These are phyloP conservation scores for Suillus discolor DNA, from an alignment of 768 basidiomycete species.

Conservation along the genomic window DNA sequence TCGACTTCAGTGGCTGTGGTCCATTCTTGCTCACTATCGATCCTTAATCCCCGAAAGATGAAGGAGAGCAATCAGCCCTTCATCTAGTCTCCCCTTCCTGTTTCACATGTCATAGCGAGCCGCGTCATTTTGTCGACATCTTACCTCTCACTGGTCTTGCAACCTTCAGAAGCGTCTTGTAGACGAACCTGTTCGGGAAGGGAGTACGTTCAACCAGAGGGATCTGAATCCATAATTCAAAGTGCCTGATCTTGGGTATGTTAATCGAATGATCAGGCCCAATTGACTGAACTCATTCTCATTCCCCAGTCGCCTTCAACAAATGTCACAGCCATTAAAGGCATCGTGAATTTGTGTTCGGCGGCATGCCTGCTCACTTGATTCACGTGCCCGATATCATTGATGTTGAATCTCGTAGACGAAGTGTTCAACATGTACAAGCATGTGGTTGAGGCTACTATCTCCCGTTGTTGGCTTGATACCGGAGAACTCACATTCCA, in stretches of 20 bases:
- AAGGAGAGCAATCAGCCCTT: not conserved
- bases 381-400: slow-evolving; percentile 19
- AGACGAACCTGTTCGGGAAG: not conserved
- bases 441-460: not conserved
- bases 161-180: not conserved
- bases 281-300: not conserved
- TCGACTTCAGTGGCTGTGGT: not conserved
- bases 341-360: slow-evolving; percentile 11
- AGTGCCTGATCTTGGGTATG: not conserved
- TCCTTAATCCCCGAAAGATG: not conserved
- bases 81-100: not conserved
- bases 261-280: not conserved
- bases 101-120: not conserved
- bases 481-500: too few relatives aligned
- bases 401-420: slow-evolving; percentile 12
- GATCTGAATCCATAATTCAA: not conserved
- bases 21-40: not conserved
- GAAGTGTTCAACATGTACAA: slow-evolving; percentile 8
- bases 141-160: not conserved
- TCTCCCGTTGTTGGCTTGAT: too few relatives aligned
- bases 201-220: not conserved
- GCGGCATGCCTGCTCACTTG: slow-evolving; percentile 22
- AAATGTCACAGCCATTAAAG: not conserved
- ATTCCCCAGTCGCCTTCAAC: not conserved
- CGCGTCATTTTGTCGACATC: not conserved